A percentile compares a stretch with the other conserved stretches of the same genome.
Conservation (phyloP, 2,329 filamentous ascomycete species). For the Claviceps pazoutovae region DNA sequence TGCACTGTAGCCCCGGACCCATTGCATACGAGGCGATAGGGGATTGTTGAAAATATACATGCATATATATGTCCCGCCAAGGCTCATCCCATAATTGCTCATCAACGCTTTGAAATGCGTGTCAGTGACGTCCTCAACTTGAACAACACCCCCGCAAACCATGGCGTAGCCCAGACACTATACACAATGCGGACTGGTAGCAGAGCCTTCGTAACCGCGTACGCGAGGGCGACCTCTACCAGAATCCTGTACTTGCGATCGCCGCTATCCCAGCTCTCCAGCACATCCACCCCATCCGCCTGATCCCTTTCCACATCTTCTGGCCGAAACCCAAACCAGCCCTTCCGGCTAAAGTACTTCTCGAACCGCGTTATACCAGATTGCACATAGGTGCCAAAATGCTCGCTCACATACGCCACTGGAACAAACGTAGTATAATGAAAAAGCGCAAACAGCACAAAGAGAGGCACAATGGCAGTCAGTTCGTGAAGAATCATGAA, state of each 20-base stretch:
- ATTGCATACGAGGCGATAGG: constrained; percentile 3
- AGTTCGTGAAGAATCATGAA: constrained; percentile 88
- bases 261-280: constrained; percentile 23
- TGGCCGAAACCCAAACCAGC: constrained; percentile 58
- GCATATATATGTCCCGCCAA: neutral
- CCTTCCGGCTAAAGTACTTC: constrained; percentile 61
- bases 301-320: constrained; percentile 11
- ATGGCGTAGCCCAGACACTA: constrained; percentile 83
- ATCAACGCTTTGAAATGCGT: constrained; percentile 11
- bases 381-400: constrained; percentile 37
- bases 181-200: constrained; percentile 61
- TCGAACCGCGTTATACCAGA: constrained; percentile 63
- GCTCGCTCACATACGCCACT: constrained; percentile 32
- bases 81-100: neutral
- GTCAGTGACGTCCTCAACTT: constrained; percentile 19
- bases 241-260: constrained; percentile 41
- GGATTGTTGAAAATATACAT: neutral
- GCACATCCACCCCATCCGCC: constrained; percentile 14
- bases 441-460: constrained; percentile 62
- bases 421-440: constrained; percentile 70
- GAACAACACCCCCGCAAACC: constrained; percentile 63
- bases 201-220: constrained; percentile 76
- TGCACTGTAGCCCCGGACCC: neutral
- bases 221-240: constrained; percentile 70
- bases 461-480: constrained; percentile 68